phyloP scores from a whole-genome alignment of 1,284 basidiomycete species.

The Amylostereum areolatum region DNA sequence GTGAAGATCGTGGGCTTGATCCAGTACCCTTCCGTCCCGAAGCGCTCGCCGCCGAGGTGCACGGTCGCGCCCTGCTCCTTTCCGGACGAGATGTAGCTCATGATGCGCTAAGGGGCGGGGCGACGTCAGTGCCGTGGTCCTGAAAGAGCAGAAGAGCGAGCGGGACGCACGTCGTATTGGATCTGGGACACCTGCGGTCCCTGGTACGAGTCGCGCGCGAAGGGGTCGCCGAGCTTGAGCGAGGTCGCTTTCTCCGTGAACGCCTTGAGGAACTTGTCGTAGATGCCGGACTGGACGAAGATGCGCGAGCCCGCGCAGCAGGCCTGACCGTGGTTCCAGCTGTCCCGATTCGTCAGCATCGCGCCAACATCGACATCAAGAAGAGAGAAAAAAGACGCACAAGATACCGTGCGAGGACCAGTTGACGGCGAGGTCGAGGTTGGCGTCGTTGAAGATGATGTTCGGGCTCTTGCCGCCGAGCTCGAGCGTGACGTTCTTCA shows the following conservation, averaged over 20 bases:
- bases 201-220: conserved; percentile 63
- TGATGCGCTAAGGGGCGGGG: conserved; percentile 53
- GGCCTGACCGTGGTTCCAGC: conserved; percentile 77
- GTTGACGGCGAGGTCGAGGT: conserved; percentile 72
- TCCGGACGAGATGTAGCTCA: conserved; percentile 85
- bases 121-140: conserved; percentile 23
- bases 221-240: conserved; percentile 76
- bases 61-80: conserved; percentile 82
- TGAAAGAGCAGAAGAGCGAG: neutral
- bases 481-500: conserved; percentile 90
- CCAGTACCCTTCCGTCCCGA: conserved; percentile 72
- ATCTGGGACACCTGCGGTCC: conserved; percentile 80
- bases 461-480: conserved; percentile 87
- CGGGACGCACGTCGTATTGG: conserved; percentile 52
- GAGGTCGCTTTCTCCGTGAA: conserved; percentile 54
- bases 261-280: conserved; percentile 63
- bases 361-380: conserved; percentile 1
- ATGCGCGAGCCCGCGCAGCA: conserved; percentile 84
- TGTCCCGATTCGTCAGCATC: conserved; percentile 13
- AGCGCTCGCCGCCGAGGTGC: conserved; percentile 69
- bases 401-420: conserved; percentile 82
- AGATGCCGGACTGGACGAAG: conserved; percentile 79
- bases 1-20: conserved; percentile 87
- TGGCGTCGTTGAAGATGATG: conserved; percentile 66
- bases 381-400: conserved; percentile 30